Base-by-base conservation (phyloP, 139 green algal species). In the Chlorella sp. region DNA sequence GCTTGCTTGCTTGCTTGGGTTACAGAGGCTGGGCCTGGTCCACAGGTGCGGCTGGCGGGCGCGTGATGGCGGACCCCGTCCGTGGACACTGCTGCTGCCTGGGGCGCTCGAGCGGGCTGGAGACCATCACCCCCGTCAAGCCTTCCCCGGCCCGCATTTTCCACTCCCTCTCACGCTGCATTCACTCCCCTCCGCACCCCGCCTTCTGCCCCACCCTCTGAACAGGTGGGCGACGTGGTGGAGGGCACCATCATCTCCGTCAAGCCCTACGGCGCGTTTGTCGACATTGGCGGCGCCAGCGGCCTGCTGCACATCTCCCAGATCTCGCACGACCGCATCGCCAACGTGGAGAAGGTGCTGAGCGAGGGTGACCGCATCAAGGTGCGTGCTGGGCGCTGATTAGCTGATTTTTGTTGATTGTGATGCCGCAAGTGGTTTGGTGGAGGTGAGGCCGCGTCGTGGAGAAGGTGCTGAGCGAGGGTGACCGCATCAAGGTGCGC, bases 241-340 rank as follows among this genome's bases (percentile, higher is more conserved):
- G 82, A 93, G 68, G 97, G 97, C 54, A 93, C 90, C 24, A 95
- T 99, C 40, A 91, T 95, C 84, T 86, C 88, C 3, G 92, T 99
- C 22, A 97, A 98, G 92, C 94, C 95, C 16, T 99, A 99, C 87
- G 97, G 97, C 78, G 97, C 97, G 22, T 99, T 99, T 74, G 85
- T 99, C 14, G 96, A 99, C 76, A 88, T 99, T 60, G 97, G 96
- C 75, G 97, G 95, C 62, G 81, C 96, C 69, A 95, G 89, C 41
- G 97, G 97, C 54, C 92, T 99, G 89, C 92, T 99, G 87, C 97
- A 99, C 89, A 97, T 99, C 85, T 97, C 90, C 84, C 97, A 99
- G 91, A 98, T 99, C 91, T 96, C 90, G 34, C 92, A 98, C 84
- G 96, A 99, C 77, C 93, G 94, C 77, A 92, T 99, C 81, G 90